Evolutionary conservation across 495 filamentous ascomycete species (phyloP).

Genomic region (Penicillium herquei): DNA sequence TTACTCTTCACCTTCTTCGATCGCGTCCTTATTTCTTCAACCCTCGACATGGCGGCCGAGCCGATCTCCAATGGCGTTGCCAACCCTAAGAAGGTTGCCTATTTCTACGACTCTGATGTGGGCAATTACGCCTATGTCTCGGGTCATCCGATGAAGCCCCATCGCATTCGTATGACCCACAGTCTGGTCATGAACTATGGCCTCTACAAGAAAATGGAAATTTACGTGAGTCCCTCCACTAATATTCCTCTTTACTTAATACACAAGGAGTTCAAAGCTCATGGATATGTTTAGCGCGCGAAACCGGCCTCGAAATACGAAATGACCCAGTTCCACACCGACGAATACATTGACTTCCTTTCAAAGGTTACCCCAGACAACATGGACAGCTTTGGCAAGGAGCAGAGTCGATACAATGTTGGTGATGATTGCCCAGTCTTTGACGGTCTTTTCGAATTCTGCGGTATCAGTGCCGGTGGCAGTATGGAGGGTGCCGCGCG

Average conservation of each 20-base stretch:
- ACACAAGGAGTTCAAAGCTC: background rate
- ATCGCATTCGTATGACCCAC: constrained; percentile 95
- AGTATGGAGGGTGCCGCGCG: constrained; percentile 96
- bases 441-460: constrained; percentile 97
- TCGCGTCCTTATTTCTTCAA: background rate
- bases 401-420: constrained; percentile 96
- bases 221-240: constrained; percentile 74
- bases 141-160: constrained; percentile 99
- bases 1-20: background rate
- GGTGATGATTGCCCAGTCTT: constrained; percentile 98
- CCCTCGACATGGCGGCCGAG: constrained; percentile 38
- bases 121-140: constrained; percentile 98
- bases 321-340: constrained; percentile 99
- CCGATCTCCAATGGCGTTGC: constrained; percentile 49
- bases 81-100: constrained; percentile 77
- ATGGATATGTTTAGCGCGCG: constrained; percentile 63
- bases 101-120: constrained; percentile 98
- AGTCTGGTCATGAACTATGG: constrained; percentile 98
- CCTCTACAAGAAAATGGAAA: constrained; percentile 98
- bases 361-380: constrained; percentile 97
- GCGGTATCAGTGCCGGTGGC: constrained; percentile 93
- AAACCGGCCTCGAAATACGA: constrained; percentile 95
- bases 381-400: constrained; percentile 89
- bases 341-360: constrained; percentile 98
- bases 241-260: background rate